Percentiles rank a stretch among this genome's conserved stretches.
These are phyloP conservation scores for Phytophthora parvispora DNA, from an alignment of 352 stramenopile species.

Conservation along the genomic window DNA sequence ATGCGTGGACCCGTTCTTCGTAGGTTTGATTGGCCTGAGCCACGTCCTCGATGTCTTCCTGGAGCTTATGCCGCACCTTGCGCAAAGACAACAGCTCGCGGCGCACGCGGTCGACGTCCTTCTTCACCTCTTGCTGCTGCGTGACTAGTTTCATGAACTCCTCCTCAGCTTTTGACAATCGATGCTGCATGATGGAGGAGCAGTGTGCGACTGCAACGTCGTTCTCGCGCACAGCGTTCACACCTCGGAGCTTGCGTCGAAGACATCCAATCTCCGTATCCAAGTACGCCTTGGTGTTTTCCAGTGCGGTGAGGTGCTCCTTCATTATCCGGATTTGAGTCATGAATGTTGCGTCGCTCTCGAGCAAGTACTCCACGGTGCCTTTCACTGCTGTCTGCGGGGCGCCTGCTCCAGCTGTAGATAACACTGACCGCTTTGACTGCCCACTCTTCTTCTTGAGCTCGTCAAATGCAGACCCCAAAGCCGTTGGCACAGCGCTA, in stretches of 20 bases:
- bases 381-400: constrained; percentile 36
- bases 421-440: constrained; percentile 22
- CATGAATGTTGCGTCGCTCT: constrained; percentile 74
- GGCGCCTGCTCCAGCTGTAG: neutral
- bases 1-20: constrained; percentile 55
- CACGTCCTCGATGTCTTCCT: constrained; percentile 69
- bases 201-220: constrained; percentile 81
- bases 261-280: constrained; percentile 60
- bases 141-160: constrained; percentile 87
- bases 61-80: constrained; percentile 68
- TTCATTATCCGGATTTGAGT: constrained; percentile 65
- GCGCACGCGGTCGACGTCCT: constrained; percentile 66
- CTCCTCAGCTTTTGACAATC: constrained; percentile 75
- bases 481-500: constrained; percentile 3
- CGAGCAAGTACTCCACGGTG: constrained; percentile 72
- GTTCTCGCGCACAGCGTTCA: constrained; percentile 84
- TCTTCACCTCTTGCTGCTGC: constrained; percentile 67
- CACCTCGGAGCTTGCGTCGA: constrained; percentile 63
- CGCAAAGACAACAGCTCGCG: constrained; percentile 67
- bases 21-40: constrained; percentile 44
- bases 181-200: constrained; percentile 80
- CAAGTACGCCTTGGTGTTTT: constrained; percentile 52
- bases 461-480: neutral
- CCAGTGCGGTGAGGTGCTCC: constrained; percentile 63
- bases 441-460: constrained; percentile 1